Conservation (phyloP, 1,139 yeast genomes). For the Williopsis jadinii region DNA sequence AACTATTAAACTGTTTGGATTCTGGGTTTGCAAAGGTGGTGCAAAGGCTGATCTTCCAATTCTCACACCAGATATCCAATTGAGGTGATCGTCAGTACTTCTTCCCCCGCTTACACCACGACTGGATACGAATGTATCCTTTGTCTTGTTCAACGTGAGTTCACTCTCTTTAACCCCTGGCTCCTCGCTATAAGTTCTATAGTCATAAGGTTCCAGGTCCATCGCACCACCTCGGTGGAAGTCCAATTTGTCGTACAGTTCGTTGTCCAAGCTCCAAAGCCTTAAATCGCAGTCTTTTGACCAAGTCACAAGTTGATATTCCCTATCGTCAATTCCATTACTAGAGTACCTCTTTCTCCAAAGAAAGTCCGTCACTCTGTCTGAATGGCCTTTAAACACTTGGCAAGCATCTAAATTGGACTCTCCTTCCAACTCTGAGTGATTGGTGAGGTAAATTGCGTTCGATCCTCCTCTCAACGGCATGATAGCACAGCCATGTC, state of each 20-base stretch:
- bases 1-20: conserved; percentile 24
- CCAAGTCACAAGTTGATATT: conserved; percentile 90
- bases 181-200: conserved; percentile 43
- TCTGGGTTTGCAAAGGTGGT: conserved; percentile 20
- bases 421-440: conserved; percentile 31
- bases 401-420: conserved; percentile 49
- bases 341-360: conserved; percentile 63
- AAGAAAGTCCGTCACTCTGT: conserved; percentile 77
- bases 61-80: conserved; percentile 92
- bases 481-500: conserved; percentile 85
- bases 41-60: conserved; percentile 50
- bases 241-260: conserved; percentile 50
- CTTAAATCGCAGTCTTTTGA: conserved; percentile 80
- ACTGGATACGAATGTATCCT: conserved; percentile 31
- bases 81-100: conserved; percentile 57
- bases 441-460: conserved; percentile 60
- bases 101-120: conserved; percentile 23
- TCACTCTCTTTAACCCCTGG: conserved; percentile 27
- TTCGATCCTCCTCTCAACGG: conserved; percentile 85
- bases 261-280: conserved; percentile 70
- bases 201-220: conserved; percentile 34
- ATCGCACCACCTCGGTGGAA: conserved; percentile 39
- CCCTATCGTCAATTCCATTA: conserved; percentile 55
- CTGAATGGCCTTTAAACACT: conserved; percentile 74
- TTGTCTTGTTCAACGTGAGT: conserved; percentile 21